Conservation (phyloP, 2,329 filamentous ascomycete species). For the Pyricularia sp. region DNA sequence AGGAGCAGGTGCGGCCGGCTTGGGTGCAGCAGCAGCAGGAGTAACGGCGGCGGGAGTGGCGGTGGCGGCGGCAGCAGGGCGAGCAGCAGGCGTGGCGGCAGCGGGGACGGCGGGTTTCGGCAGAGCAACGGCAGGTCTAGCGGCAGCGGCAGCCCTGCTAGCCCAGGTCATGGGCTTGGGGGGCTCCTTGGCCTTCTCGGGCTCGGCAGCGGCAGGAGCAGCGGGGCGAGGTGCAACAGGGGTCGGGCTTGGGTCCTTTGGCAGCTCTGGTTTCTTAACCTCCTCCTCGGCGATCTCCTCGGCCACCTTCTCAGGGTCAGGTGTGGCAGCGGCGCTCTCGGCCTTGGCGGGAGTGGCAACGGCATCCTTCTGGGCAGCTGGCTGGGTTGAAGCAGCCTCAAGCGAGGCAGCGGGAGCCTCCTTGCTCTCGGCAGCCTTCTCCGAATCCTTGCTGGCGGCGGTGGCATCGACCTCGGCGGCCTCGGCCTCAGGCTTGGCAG, state of each 20-base stretch:
- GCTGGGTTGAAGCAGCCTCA: conserved; percentile 20
- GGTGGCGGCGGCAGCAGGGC: conserved; percentile 31
- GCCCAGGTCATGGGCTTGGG: conserved; percentile 68
- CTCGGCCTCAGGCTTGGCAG: conserved; percentile 11
- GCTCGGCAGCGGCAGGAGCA: conserved; percentile 31
- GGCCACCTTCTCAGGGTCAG: conserved; percentile 40
- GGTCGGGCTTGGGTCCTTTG: conserved; percentile 51
- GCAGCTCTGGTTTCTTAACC: conserved; percentile 51
- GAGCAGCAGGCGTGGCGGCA: conserved; percentile 42
- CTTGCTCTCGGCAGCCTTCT: conserved; percentile 43
- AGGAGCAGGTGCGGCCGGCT: conserved; percentile 6
- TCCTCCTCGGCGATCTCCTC: conserved; percentile 47
- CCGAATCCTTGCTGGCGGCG: conserved; percentile 66
- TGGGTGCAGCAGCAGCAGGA: conserved; percentile 25
- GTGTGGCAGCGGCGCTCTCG: conserved; percentile 23
- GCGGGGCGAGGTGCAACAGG: conserved; percentile 40
- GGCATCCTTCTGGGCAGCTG: conserved; percentile 17
- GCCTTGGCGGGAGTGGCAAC: conserved; percentile 21
- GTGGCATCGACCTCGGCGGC: conserved; percentile 30
- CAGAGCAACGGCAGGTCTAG: conserved; percentile 41
- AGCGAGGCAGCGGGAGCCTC: conserved; percentile 32
- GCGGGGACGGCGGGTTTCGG: conserved; percentile 49
- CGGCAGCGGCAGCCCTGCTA: conserved; percentile 53
- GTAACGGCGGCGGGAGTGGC: conserved; percentile 23
- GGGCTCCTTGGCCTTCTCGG: conserved; percentile 36